Evolutionary conservation across 2,329 filamentous ascomycete genomes (phyloP).

Genomic region (Talaromyces sp.): DNA sequence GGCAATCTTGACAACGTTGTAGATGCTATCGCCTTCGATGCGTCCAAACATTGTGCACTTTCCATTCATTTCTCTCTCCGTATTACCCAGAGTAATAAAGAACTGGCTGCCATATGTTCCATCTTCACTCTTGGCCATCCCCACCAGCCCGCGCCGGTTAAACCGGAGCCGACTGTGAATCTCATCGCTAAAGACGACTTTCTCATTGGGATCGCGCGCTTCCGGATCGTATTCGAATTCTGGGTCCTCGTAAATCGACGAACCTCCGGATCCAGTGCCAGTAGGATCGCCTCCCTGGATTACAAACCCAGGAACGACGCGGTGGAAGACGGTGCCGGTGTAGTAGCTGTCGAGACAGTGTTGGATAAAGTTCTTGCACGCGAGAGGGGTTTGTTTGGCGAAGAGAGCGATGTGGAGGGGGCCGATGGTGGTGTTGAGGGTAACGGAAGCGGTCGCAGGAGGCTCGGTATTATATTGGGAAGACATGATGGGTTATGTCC

Average conservation of each 20-base stretch:
- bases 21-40: slow-evolving; percentile 89
- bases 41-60: slow-evolving; percentile 93
- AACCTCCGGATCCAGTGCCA: slow-evolving; percentile 84
- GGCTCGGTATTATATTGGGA: slow-evolving; percentile 91
- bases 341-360: slow-evolving; percentile 95
- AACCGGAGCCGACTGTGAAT: slow-evolving; percentile 90
- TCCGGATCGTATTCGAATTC: slow-evolving; percentile 52
- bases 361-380: slow-evolving; percentile 93
- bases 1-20: slow-evolving; percentile 90
- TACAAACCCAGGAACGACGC: slow-evolving; percentile 85
- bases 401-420: slow-evolving; percentile 91
- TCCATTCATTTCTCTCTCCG: slow-evolving; percentile 76
- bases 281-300: slow-evolving; percentile 93
- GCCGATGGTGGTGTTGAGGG: slow-evolving; percentile 84
- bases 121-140: slow-evolving; percentile 76
- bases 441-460: slow-evolving; percentile 84
- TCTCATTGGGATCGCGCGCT: slow-evolving; percentile 43
- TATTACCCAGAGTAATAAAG: slow-evolving; percentile 82
- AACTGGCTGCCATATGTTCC: slow-evolving; percentile 94
- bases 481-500: slow-evolving; percentile 53
- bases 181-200: slow-evolving; percentile 76
- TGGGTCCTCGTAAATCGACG: slow-evolving; percentile 79
- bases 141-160: slow-evolving; percentile 81
- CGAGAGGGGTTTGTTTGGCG: slow-evolving; percentile 86
- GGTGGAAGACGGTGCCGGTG: slow-evolving; percentile 88